Conservation (phyloP, 2,329 filamentous ascomycete genomes). For the Drechslerella stenobrocha region DNA sequence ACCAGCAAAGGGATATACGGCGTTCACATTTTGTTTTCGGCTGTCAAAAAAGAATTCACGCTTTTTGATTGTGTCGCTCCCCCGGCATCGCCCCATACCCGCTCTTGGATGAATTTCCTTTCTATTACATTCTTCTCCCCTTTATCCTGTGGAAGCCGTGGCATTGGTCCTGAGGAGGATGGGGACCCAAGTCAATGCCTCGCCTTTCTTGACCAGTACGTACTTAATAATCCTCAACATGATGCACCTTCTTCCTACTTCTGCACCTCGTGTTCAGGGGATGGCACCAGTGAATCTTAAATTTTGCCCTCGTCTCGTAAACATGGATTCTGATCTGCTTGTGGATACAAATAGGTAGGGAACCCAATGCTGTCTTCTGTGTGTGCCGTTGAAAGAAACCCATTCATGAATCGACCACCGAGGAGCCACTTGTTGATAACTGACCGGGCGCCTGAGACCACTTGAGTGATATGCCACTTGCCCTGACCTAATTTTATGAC, state of each 20-base stretch:
- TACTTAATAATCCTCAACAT: constrained; percentile 48
- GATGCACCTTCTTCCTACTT: constrained; percentile 17
- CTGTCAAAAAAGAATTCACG: constrained; percentile 14
- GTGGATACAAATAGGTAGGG: constrained; percentile 45
- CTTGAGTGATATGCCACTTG: constrained; percentile 9
- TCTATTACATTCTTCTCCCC: constrained; percentile 13
- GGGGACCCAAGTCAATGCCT: constrained; percentile 26
- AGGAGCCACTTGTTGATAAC: constrained; percentile 28
- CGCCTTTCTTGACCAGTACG: constrained; percentile 46
- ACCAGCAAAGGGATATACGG: constrained; percentile 44
- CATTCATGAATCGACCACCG: constrained; percentile 11
- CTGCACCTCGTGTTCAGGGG: constrained; percentile 17
- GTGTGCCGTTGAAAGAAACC: constrained; percentile 10
- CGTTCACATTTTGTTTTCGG: constrained; percentile 20
- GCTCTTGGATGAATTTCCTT: constrained; percentile 1
- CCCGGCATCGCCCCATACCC: constrained; percentile 9
- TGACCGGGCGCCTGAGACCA: constrained; percentile 14
- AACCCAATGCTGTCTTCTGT: constrained; percentile 48
- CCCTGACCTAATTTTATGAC: constrained; percentile 10
- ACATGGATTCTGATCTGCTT: constrained; percentile 44
- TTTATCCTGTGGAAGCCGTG: constrained; percentile 22
- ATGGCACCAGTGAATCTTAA: constrained; percentile 35
- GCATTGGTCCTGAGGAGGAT: constrained; percentile 39
- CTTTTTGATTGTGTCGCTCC: constrained; percentile 8
- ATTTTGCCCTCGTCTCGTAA: constrained; percentile 27